phyloP scores from a whole-genome alignment of 257 asterid species.

The Cynanchum wilfordii region DNA sequence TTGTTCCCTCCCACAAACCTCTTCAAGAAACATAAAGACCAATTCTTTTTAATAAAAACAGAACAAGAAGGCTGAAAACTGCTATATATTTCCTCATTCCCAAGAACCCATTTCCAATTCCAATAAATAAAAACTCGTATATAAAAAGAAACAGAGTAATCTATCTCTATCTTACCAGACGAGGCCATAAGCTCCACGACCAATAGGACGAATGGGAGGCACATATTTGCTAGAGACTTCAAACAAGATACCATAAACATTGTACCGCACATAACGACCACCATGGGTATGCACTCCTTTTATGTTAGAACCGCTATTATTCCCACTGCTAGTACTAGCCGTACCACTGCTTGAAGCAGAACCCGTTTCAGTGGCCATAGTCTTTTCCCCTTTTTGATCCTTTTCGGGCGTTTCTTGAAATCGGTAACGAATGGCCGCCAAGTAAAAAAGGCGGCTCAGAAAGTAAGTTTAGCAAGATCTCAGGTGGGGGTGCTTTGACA shows the following conservation, averaged over 20 bases:
- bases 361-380: neutral
- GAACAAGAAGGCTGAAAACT: neutral
- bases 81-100: neutral
- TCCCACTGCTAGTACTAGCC: constrained; percentile 7
- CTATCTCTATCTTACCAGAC: constrained; percentile 45
- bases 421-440: neutral
- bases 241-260: constrained; percentile 64
- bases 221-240: constrained; percentile 64
- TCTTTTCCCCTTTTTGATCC: neutral
- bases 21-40: neutral
- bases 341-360: neutral
- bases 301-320: constrained; percentile 15
- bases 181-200: constrained; percentile 92
- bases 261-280: constrained; percentile 67
- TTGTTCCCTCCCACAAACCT: neutral
- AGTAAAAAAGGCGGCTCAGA: neutral
- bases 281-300: constrained; percentile 55
- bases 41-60: neutral
- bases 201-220: constrained; percentile 84
- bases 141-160: neutral
- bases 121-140: neutral
- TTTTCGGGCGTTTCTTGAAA: neutral
- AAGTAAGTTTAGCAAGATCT: neutral
- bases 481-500: neutral
- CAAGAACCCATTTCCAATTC: neutral